A percentile compares a stretch with the other conserved stretches of the same genome.
These are phyloP conservation scores for Xylaria arbuscula DNA, from an alignment of 2,329 filamentous ascomycete species.

Conservation along the genomic window DNA sequence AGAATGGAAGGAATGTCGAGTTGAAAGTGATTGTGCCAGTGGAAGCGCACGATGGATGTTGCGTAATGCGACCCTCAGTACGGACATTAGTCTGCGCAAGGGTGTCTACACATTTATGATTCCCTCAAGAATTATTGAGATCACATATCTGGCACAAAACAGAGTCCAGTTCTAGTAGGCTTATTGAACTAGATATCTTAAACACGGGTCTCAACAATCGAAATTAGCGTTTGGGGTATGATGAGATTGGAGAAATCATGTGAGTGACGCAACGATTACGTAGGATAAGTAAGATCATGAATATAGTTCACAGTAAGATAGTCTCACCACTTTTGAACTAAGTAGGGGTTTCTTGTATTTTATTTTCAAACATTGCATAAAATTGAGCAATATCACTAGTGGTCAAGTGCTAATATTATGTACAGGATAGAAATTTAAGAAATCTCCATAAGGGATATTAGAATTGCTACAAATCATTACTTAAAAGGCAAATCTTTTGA, in stretches of 20 bases:
- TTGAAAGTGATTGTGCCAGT: background rate
- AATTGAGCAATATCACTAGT: no score
- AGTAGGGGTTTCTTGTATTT: background rate
- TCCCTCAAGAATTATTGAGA: background rate
- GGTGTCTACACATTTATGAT: no score
- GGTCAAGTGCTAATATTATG: background rate
- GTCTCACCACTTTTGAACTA: background rate
- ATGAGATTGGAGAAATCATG: conserved; percentile 19
- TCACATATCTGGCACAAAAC: background rate
- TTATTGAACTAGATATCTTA: background rate
- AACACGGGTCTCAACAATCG: background rate
- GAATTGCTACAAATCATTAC: no score
- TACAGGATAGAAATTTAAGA: no score
- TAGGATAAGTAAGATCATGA: background rate
- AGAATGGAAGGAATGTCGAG: background rate
- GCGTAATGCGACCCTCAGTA: background rate
- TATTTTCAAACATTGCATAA: no score
- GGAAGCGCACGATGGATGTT: background rate
- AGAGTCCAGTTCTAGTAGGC: background rate
- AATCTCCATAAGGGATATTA: background rate
- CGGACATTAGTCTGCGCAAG: background rate
- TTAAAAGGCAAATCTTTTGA: no score
- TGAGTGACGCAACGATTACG: conserved; percentile 32
- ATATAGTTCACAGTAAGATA: no score
- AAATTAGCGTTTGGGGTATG: background rate